Evolutionary conservation across 2,329 filamentous ascomycete genomes (phyloP), one percentile per base, ranked within the genome.

Genomic region (Verticillium klebahnii): DNA sequence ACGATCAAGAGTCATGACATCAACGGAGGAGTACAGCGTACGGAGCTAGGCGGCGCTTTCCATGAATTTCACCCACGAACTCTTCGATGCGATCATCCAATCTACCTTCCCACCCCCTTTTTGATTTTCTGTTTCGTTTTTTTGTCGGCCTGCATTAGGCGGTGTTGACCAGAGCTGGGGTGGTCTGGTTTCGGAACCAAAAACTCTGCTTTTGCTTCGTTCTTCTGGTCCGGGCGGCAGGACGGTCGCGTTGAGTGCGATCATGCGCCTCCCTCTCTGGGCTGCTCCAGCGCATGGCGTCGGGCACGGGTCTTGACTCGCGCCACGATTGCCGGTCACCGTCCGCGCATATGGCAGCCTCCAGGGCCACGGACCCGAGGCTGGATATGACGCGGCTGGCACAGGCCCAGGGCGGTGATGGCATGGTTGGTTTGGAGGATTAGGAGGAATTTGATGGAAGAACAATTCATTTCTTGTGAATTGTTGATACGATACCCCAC

Each of bases 401-500:
- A 50, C 9, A 14, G 19, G 45, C n/a, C 45, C 19, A 50, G 45
- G 45, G 9, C 3, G 45, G 9, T n/a, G 45, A 50, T 50, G 45
- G 45, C 45, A 23, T 50, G 45, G 59, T 63, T 57, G 52, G 50
- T 56, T 62, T 36, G 63, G 58, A 61, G 60, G 63, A 60, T 61
- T 40, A 45, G 56, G 59, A 62, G 63, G 19, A 57, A 59, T 64
- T 63, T 60, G 63, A 54, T 60, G 62, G 62, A 64, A 62, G 39
- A 64, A 65, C 62, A 64, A 56, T 65, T 62, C 57, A 62, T 60
- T 62, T 65, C 55, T 56, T 56, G 31, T 62, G 62, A 64, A 60
- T 64, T 65, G 62, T 65, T 65, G 63, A 65, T 64, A 65, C 63
- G 62, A 62, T 65, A 64, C 45, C 45, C 45, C 45, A 50, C 17